Percentiles rank a stretch among this genome's conserved stretches.
phyloP scores from a whole-genome alignment of 1,139 yeast genomes.

The Suhomyces bolitotheri region DNA sequence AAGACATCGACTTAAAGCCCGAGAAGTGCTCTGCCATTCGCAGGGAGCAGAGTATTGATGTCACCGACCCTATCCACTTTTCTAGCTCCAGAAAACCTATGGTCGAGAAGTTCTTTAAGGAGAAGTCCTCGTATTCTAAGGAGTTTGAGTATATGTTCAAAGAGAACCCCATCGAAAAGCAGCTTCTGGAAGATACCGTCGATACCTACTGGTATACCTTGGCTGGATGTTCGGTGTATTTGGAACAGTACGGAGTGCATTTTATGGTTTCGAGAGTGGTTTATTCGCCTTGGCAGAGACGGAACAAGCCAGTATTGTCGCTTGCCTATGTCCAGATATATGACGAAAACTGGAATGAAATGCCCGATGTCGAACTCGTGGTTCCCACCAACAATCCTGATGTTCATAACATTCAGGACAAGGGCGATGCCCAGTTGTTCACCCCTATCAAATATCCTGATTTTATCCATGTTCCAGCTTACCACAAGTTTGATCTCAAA shows the following conservation, averaged over 20 bases:
- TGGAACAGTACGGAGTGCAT: conserved; percentile 42
- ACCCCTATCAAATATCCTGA: conserved; percentile 27
- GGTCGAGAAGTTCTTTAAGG: conserved; percentile 9
- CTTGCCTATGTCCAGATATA: conserved; percentile 46
- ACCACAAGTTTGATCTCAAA: conserved; percentile 25
- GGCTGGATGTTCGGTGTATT: conserved; percentile 43
- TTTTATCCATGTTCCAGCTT: conserved; percentile 37
- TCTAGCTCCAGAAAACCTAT: conserved; percentile 10
- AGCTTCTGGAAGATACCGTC: conserved; percentile 25
- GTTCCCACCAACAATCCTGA: conserved; percentile 27
- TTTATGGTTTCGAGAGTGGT: conserved; percentile 37
- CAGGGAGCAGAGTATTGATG: conserved; percentile 6
- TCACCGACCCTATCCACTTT: conserved; percentile 10
- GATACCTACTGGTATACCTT: conserved; percentile 38
- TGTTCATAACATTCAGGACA: conserved; percentile 1
- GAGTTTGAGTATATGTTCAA: conserved; percentile 16
- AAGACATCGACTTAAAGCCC: conserved; percentile 8
- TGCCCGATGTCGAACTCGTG: conserved; percentile 32
- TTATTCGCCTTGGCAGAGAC: conserved; percentile 29
- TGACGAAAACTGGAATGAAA: conserved; percentile 49
- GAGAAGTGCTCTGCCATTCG: conserved; percentile 10
- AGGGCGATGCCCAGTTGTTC: conserved; percentile 7
- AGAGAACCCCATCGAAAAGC: conserved; percentile 16
- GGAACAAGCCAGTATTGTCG: conserved; percentile 36
- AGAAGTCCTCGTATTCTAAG: conserved; percentile 9